Conservation (phyloP, 73 alveolate species). For the Breviolum minutum region DNA sequence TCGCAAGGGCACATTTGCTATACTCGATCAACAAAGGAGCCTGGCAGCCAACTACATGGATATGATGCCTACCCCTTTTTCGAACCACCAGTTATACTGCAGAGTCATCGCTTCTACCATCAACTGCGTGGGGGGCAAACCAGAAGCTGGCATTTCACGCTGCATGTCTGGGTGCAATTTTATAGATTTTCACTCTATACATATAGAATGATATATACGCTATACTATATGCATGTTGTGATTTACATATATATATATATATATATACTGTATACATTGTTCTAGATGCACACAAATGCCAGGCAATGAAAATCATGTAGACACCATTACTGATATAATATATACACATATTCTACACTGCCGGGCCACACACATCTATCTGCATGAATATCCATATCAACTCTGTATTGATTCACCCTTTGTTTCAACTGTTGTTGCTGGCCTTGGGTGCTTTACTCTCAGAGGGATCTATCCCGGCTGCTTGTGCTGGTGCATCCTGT, state of each 20-base stretch:
- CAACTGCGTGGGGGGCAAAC: no score
- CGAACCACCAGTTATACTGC: no score
- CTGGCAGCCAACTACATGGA: not conserved
- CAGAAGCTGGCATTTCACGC: no score
- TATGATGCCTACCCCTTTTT: no score
- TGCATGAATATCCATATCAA: no score
- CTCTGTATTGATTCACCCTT: not conserved
- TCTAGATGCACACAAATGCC: not conserved
- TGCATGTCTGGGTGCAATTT: no score
- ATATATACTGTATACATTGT: no score
- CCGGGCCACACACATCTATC: not conserved
- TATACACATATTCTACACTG: not conserved
- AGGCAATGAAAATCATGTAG: no score
- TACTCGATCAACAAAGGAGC: slow-evolving; percentile 83
- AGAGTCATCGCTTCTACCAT: no score
- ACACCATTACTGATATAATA: no score
- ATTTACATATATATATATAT: not conserved
- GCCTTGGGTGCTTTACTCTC: slow-evolving; percentile 57
- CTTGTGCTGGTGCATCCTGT: slow-evolving; percentile 76
- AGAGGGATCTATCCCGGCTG: not conserved
- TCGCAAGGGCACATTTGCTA: slow-evolving; percentile 33
- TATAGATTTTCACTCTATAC: no score
- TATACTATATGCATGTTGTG: not conserved
- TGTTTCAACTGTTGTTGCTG: not conserved
- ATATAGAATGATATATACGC: no score